Evolutionary conservation across 768 basidiomycete species (phyloP), one percentile per base, ranked within the genome.

Genomic region (Tricholomella constricta): DNA sequence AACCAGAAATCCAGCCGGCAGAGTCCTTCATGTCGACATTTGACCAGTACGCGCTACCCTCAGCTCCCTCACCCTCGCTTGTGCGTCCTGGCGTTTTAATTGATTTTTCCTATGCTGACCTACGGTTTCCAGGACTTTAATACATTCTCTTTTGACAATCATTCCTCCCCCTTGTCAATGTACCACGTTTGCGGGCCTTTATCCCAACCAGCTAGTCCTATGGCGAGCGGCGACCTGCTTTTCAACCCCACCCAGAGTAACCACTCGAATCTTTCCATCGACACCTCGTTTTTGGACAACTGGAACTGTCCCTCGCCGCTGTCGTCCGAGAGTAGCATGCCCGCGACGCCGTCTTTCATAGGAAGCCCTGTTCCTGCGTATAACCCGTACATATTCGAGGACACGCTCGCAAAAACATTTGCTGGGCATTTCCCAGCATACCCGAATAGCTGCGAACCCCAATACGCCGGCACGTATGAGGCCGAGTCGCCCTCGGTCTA

Each of bases 271-370:
- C 66, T 81, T 38, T 72, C 73, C 23, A 66, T 80, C 57, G 71
- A 79, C 55, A 74, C 72, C 20, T 56, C 70, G 6, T 79, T 71
- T 63, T 42, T 62, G 7, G 52, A 74, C 43, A 71, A 73, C 35
- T 82, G 79, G 79, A 70, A 72, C 20, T 71, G 69, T 40, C 74
- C 79, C 4, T 77, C 78, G 2, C 76, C 81, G 0, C 61, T 72
- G 32, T 52, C 64, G 31, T 50, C 64, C 58, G 47, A 63, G 51
- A 27, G 54, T 49, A 79, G 75, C 56, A 66, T 71, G 2, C 78
- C 81, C 1, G 53, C 69, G 5, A 77, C 79, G 4, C 77, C 79
- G 6, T 63, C 66, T 38, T 76, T 68, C 59, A 51, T 67, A 36
- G 58, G 52, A 40, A 64, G 65, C 37, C 66, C 71, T 9, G 62